These are phyloP conservation scores for Micractinium sp. DNA, from an alignment of 139 green algal genomes.

Conservation along the genomic window DNA sequence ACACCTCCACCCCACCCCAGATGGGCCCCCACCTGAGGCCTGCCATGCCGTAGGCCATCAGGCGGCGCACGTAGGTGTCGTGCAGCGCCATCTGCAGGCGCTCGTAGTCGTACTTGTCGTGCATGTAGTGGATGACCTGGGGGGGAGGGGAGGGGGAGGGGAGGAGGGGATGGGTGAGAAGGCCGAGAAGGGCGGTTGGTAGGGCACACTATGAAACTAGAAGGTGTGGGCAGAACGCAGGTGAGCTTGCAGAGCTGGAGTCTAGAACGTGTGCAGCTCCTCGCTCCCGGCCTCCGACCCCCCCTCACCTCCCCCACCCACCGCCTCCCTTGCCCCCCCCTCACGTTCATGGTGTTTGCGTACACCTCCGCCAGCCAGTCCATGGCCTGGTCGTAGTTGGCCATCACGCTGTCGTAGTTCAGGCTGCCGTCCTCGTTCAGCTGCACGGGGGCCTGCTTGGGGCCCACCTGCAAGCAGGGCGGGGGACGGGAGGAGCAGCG, in stretches of 20 bases:
- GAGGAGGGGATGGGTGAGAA: neutral
- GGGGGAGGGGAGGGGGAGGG: neutral
- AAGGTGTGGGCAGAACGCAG: neutral
- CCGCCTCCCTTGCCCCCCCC: too few relatives aligned
- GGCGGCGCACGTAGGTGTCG: slow-evolving; percentile 69
- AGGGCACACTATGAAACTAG: too few relatives aligned
- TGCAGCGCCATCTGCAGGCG: slow-evolving; percentile 77
- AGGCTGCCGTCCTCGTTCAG: slow-evolving; percentile 52
- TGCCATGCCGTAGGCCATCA: slow-evolving; percentile 72
- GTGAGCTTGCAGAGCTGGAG: neutral
- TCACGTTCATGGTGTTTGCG: slow-evolving; percentile 79
- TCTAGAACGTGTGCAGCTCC: too few relatives aligned
- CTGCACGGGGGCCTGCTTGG: slow-evolving; percentile 57
- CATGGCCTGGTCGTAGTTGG: slow-evolving; percentile 69
- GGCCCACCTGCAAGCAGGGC: slow-evolving; percentile 42
- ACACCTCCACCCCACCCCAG: too few relatives aligned
- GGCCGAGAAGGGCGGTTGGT: neutral
- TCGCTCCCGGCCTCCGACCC: neutral
- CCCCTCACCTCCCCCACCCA: neutral
- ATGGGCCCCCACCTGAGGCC: slow-evolving; percentile 56
- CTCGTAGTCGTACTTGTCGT: slow-evolving; percentile 86
- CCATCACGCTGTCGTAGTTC: slow-evolving; percentile 67
- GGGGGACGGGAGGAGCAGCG: too few relatives aligned
- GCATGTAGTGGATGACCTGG: slow-evolving; percentile 70
- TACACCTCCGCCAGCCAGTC: slow-evolving; percentile 77